A percentile compares a stretch with the other conserved stretches of the same genome.
Conservation (phyloP, 139 green algal species). For the Trebouxia sp. region DNA sequence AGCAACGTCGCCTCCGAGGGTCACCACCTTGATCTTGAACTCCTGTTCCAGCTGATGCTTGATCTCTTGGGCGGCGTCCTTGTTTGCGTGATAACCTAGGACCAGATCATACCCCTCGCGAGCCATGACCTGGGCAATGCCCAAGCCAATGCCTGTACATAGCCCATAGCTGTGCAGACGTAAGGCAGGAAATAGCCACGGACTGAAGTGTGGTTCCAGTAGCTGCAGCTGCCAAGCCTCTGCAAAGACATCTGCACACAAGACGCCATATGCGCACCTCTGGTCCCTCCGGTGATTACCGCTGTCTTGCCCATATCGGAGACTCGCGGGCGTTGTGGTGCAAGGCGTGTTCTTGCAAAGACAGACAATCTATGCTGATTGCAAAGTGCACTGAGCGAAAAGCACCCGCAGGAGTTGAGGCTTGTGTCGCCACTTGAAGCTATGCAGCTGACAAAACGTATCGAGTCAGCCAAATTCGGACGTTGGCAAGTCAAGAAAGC, state of each 20-base stretch:
- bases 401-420: too few relatives aligned
- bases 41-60: constrained; percentile 5
- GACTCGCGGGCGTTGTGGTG: too few relatives aligned
- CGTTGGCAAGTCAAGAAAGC: too few relatives aligned
- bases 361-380: too few relatives aligned
- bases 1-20: constrained; percentile 7
- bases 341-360: too few relatives aligned
- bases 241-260: too few relatives aligned
- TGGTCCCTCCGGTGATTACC: not conserved
- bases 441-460: too few relatives aligned
- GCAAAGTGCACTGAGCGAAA: too few relatives aligned
- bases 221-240: not conserved
- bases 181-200: not conserved
- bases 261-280: not conserved
- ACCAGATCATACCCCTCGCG: not conserved
- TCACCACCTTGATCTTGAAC: not conserved
- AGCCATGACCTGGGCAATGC: not conserved
- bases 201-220: too few relatives aligned
- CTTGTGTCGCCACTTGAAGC: too few relatives aligned
- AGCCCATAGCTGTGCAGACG: not conserved
- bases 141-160: not conserved
- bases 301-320: too few relatives aligned
- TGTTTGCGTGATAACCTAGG: not conserved
- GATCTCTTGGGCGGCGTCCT: not conserved
- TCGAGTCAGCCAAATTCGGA: too few relatives aligned